Conservation (phyloP, 164 flowering plant species). For the Paratinospora sagittata region DNA sequence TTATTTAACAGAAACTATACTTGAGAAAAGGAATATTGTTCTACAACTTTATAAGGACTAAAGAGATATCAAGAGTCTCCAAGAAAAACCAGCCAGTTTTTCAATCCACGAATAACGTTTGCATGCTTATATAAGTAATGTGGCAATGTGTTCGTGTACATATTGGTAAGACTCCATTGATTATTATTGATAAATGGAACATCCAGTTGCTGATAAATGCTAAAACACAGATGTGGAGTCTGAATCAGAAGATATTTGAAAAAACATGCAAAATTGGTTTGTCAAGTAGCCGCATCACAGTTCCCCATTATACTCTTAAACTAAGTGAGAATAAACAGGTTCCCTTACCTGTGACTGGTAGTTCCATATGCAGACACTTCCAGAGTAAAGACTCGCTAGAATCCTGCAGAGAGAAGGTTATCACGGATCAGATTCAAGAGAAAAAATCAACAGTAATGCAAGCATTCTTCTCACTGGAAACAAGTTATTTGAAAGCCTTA, state of each 20-base stretch:
- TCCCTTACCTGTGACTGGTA: constrained; percentile 66
- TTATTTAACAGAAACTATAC: no score
- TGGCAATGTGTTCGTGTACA: neutral
- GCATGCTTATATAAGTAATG: neutral
- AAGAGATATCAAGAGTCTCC: no score
- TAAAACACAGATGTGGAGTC: neutral
- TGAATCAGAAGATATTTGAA: neutral
- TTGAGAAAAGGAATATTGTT: no score
- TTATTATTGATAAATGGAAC: neutral
- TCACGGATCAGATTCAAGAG: constrained; percentile 1
- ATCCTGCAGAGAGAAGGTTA: constrained; percentile 49
- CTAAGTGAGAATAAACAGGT: neutral
- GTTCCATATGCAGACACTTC: constrained; percentile 82
- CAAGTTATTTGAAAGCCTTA: neutral
- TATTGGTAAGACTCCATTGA: neutral
- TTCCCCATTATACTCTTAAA: neutral
- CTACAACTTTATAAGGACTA: no score
- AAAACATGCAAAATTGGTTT: neutral
- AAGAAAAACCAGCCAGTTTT: neutral
- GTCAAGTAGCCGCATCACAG: neutral
- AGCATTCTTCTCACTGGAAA: neutral
- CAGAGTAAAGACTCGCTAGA: constrained; percentile 85
- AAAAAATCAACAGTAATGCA: neutral
- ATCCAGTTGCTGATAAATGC: neutral
- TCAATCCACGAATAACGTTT: neutral